Percentiles rank a stretch among this genome's conserved stretches.
phyloP scores from a whole-genome alignment of 805 yeast species.

The Clavispora vitiphila region DNA sequence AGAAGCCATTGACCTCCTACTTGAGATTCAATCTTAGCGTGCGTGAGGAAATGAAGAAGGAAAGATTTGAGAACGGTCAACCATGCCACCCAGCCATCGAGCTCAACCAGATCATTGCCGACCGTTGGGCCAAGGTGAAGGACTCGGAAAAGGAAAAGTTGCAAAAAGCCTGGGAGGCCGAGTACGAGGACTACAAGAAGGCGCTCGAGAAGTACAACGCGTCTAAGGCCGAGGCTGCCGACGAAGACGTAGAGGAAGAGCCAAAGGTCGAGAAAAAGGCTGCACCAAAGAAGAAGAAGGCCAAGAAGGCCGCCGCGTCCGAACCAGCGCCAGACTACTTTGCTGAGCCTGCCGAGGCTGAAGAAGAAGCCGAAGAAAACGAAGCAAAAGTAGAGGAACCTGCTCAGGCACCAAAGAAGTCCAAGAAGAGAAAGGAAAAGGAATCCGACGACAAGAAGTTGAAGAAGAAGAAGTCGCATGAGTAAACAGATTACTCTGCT shows the following conservation, averaged over 20 bases:
- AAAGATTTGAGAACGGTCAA: conserved; percentile 52
- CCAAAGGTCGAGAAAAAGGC: conserved; percentile 2
- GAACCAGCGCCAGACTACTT: not conserved
- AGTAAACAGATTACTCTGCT: not conserved
- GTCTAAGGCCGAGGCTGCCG: conserved; percentile 17
- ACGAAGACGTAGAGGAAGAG: conserved; percentile 1
- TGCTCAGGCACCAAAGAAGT: conserved; percentile 11
- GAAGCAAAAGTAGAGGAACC: conserved; percentile 1
- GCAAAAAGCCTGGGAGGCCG: conserved; percentile 52
- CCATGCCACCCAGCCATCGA: conserved; percentile 70
- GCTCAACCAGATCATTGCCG: conserved; percentile 72
- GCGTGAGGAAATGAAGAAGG: conserved; percentile 66
- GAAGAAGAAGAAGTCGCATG: conserved; percentile 13
- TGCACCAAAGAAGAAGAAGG: conserved; percentile 1
- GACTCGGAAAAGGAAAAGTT: conserved; percentile 69
- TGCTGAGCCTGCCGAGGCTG: not conserved
- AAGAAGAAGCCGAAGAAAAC: not conserved
- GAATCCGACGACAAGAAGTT: conserved; percentile 10
- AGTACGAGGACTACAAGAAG: conserved; percentile 32
- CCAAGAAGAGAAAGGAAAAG: conserved; percentile 15
- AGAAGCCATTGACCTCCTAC: conserved; percentile 86
- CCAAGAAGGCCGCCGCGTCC: conserved; percentile 1
- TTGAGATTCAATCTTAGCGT: conserved; percentile 70
- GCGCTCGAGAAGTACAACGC: conserved; percentile 33
- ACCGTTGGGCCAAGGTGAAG: conserved; percentile 69